Conservation (phyloP, 2,329 filamentous ascomycete species). For the Macrophomina tecta region DNA sequence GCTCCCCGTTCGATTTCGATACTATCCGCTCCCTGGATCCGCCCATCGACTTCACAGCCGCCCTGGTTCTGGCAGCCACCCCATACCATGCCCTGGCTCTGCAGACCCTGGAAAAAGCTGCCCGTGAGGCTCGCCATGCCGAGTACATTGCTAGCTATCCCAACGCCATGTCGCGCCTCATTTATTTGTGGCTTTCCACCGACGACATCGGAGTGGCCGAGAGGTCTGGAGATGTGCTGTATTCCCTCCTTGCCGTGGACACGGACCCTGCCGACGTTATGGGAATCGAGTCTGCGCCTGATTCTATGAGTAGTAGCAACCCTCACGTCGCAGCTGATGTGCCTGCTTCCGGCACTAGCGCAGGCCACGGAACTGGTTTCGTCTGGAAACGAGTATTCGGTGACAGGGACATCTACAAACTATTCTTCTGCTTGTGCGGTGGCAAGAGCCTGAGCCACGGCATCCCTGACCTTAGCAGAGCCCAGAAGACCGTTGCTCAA, state of each 20-base stretch:
- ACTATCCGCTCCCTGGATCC: slow-evolving; percentile 50
- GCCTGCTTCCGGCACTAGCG: background rate
- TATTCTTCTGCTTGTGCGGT: slow-evolving; percentile 63
- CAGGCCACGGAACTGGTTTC: slow-evolving; percentile 44
- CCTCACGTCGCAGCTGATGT: slow-evolving; percentile 12
- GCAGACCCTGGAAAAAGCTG: slow-evolving; percentile 63
- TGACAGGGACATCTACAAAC: slow-evolving; percentile 63
- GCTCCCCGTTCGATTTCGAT: slow-evolving; percentile 50
- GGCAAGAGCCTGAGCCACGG: slow-evolving; percentile 45
- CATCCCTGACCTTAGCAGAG: slow-evolving; percentile 51
- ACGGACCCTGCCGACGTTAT: slow-evolving; percentile 50
- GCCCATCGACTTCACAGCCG: slow-evolving; percentile 57
- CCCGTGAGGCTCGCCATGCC: slow-evolving; percentile 57
- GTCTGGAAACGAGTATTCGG: slow-evolving; percentile 68
- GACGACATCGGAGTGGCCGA: slow-evolving; percentile 61
- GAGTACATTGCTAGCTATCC: slow-evolving; percentile 64
- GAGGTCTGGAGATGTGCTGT: slow-evolving; percentile 59
- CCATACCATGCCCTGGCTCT: slow-evolving; percentile 64
- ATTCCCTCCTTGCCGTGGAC: slow-evolving; percentile 57
- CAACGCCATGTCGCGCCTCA: slow-evolving; percentile 59
- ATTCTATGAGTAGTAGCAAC: slow-evolving; percentile 31
- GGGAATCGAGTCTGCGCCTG: slow-evolving; percentile 34
- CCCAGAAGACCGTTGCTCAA: slow-evolving; percentile 65
- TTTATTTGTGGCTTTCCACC: slow-evolving; percentile 65
- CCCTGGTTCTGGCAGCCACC: slow-evolving; percentile 55